Percentiles rank a stretch among this genome's conserved stretches.
phyloP scores from a whole-genome alignment of 306 rosid genomes.

The Pueraria montana region DNA sequence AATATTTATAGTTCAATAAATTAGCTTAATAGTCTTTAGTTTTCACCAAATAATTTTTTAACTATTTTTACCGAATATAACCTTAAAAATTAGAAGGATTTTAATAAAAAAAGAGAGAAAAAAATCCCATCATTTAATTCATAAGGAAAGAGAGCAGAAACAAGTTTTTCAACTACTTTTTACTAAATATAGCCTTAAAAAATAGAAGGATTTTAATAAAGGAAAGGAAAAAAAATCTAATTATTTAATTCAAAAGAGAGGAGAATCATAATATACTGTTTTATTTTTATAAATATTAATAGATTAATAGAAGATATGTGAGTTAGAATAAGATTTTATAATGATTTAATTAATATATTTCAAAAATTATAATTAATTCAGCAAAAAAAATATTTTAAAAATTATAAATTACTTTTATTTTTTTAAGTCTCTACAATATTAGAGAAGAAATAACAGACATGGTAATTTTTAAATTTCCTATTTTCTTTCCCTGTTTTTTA shows the following conservation, averaged over 20 bases:
- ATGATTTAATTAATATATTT: no score
- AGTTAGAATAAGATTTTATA: neutral
- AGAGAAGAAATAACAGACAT: no score
- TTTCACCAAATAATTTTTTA: no score
- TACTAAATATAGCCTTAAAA: neutral
- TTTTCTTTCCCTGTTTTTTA: no score
- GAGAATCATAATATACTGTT: neutral
- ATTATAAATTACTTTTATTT: neutral
- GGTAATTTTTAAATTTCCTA: neutral
- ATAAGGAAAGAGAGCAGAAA: neutral
- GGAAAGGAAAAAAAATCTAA: neutral
- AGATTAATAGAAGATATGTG: neutral
- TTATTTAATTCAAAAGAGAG: neutral
- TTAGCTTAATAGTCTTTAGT: neutral
- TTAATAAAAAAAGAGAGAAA: rapidly evolving
- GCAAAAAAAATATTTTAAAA: no score
- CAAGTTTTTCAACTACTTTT: neutral
- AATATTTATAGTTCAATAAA: neutral
- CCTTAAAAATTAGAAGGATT: neutral
- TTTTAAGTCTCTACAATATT: neutral
- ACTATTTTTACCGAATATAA: neutral
- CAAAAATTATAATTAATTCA: neutral
- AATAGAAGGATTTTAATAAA: neutral
- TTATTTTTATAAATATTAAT: no score
- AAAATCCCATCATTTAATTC: neutral